phyloP scores from a whole-genome alignment of 805 yeast genomes.

The Debaryomyces hansenii region DNA sequence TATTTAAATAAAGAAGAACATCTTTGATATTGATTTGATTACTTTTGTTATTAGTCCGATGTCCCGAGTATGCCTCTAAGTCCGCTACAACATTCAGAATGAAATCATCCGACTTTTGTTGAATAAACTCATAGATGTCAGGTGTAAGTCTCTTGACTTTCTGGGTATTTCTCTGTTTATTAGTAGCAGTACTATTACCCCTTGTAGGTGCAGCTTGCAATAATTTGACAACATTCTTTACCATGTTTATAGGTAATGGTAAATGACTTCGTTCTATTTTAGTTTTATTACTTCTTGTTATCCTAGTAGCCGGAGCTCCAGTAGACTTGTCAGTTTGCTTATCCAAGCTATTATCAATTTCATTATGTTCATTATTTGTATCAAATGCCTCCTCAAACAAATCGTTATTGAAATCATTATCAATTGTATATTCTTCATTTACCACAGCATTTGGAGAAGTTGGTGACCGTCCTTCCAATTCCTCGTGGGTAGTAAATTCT shows the following conservation, averaged over 20 bases:
- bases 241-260: conserved; percentile 11
- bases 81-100: conserved; percentile 29
- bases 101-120: conserved; percentile 30
- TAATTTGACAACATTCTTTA: conserved; percentile 16
- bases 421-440: conserved; percentile 12
- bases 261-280: not conserved
- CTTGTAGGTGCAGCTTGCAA: conserved; percentile 1
- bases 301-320: not conserved
- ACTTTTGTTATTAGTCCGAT: conserved; percentile 20
- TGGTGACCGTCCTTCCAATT: too few relatives aligned
- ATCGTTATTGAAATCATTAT: conserved; percentile 5
- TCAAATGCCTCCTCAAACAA: conserved; percentile 3
- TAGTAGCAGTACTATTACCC: not conserved
- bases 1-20: conserved; percentile 32
- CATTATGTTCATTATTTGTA: not conserved
- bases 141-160: conserved; percentile 5
- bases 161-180: conserved; percentile 5
- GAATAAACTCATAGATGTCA: conserved; percentile 20
- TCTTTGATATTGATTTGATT: conserved; percentile 31
- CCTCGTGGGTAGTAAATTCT: too few relatives aligned
- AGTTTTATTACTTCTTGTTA: not conserved
- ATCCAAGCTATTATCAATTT: not conserved
- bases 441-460: conserved; percentile 7
- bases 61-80: conserved; percentile 36
- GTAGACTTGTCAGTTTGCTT: not conserved